These are phyloP conservation scores for Turnera subulata DNA, from an alignment of 345 rosid species.

Conservation along the genomic window DNA sequence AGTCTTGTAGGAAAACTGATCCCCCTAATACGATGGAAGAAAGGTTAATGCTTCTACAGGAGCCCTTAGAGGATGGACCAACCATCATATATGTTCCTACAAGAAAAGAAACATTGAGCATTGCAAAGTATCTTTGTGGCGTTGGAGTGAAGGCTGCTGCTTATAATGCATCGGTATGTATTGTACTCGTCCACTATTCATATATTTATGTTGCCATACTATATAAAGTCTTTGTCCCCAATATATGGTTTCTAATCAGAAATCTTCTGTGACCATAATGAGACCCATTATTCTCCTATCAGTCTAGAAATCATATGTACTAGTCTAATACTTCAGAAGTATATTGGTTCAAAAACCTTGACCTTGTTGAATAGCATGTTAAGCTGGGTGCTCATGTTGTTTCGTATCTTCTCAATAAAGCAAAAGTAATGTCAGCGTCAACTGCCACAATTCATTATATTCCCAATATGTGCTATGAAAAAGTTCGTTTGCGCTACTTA, in stretches of 20 bases:
- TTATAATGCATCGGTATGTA: slow-evolving; percentile 69
- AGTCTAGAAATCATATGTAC: too few species aligned
- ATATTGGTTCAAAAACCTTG: too few species aligned
- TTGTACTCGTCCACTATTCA: not conserved
- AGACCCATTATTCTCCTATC: too few species aligned
- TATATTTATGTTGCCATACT: not conserved
- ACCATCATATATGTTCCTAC: slow-evolving; percentile 91
- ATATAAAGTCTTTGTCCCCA: not conserved
- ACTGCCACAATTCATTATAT: too few species aligned
- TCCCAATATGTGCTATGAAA: too few species aligned
- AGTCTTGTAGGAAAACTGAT: slow-evolving; percentile 24
- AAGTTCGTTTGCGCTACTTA: slow-evolving; percentile 9
- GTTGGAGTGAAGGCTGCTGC: slow-evolving; percentile 85
- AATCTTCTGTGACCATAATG: too few species aligned
- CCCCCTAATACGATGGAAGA: slow-evolving; percentile 35
- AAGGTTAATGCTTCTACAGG: slow-evolving; percentile 30
- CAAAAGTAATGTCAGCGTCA: too few species aligned
- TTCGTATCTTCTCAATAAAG: too few species aligned
- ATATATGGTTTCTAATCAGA: too few species aligned
- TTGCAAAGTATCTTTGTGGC: slow-evolving; percentile 58
- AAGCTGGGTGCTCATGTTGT: too few species aligned
- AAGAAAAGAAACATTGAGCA: slow-evolving; percentile 67
- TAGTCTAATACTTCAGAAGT: too few species aligned
- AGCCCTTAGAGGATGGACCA: slow-evolving; percentile 53
- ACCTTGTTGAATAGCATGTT: too few species aligned